Conservation (phyloP, 495 filamentous ascomycete genomes). For the Penicillium mononematosum region DNA sequence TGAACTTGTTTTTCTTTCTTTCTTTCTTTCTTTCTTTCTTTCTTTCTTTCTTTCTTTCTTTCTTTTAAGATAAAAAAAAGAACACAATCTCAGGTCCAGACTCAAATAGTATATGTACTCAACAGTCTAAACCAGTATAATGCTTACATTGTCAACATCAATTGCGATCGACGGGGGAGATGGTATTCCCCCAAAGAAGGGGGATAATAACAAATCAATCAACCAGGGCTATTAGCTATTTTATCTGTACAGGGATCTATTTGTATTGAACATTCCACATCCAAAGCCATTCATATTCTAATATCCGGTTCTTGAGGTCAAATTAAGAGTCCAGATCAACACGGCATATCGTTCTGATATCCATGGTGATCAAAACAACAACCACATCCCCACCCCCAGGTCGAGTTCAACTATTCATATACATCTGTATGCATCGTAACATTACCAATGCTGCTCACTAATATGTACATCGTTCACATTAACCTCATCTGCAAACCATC, state of each 20-base stretch:
- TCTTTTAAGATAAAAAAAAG: too few relatives aligned
- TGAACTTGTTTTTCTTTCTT: not conserved
- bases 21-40: not conserved
- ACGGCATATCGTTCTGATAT: not conserved
- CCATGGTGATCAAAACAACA: too few relatives aligned
- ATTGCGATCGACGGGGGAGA: constrained; percentile 1
- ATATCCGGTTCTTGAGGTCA: not conserved
- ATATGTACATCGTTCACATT: constrained; percentile 75
- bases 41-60: not conserved
- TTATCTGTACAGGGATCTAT: not conserved
- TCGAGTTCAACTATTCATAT: not conserved
- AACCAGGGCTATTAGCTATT: not conserved
- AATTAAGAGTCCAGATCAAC: not conserved
- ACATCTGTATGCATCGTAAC: not conserved
- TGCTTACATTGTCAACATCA: not conserved
- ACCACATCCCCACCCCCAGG: not conserved
- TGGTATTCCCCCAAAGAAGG: constrained; percentile 18
- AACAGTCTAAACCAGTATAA: not conserved
- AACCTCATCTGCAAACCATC: constrained; percentile 63
- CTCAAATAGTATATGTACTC: not conserved
- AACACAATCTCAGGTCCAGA: not conserved
- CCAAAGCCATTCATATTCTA: not conserved
- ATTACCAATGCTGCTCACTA: constrained; percentile 71
- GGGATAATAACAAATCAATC: constrained; percentile 15
- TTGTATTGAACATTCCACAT: constrained; percentile 1